These are phyloP conservation scores for Colletotrichum sp. DNA, from an alignment of 2,329 filamentous ascomycete species.

Conservation along the genomic window DNA sequence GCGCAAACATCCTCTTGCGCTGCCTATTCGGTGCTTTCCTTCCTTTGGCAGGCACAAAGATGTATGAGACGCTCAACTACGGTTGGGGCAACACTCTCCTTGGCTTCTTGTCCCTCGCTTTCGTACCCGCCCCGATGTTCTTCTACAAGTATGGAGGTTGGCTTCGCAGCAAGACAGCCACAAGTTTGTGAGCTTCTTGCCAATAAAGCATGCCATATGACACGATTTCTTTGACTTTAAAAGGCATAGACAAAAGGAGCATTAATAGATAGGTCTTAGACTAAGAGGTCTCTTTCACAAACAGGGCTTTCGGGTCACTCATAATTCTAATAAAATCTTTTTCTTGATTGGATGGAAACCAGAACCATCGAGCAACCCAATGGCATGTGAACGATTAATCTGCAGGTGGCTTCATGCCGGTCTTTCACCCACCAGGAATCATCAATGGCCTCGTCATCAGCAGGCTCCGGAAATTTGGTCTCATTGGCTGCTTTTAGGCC, in stretches of 20 bases:
- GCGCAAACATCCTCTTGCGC: slow-evolving; percentile 47
- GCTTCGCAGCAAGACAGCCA: slow-evolving; percentile 47
- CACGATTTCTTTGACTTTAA: background rate
- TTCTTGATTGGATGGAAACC: background rate
- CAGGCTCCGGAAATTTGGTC: background rate
- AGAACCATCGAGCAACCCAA: background rate
- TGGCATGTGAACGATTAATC: background rate
- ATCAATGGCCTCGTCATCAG: background rate
- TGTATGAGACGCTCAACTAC: slow-evolving; percentile 17
- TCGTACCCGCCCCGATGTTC: slow-evolving; percentile 1
- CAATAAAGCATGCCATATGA: background rate
- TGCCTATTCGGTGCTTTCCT: slow-evolving; percentile 14
- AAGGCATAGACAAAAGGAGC: background rate
- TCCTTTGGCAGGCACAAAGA: background rate
- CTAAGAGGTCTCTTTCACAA: background rate
- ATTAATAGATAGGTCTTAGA: background rate
- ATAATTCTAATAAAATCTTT: background rate
- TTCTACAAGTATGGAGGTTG: background rate
- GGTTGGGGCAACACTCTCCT: slow-evolving; percentile 24
- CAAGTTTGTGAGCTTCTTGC: slow-evolving; percentile 35
- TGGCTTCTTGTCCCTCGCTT: slow-evolving; percentile 10
- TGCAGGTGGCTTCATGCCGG: background rate
- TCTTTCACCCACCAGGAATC: background rate
- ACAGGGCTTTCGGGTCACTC: background rate
- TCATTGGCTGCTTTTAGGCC: background rate